These are phyloP conservation scores for Neoconidiobolus thromboides DNA, from an alignment of 371 early-diverging fungal genomes.

Conservation along the genomic window DNA sequence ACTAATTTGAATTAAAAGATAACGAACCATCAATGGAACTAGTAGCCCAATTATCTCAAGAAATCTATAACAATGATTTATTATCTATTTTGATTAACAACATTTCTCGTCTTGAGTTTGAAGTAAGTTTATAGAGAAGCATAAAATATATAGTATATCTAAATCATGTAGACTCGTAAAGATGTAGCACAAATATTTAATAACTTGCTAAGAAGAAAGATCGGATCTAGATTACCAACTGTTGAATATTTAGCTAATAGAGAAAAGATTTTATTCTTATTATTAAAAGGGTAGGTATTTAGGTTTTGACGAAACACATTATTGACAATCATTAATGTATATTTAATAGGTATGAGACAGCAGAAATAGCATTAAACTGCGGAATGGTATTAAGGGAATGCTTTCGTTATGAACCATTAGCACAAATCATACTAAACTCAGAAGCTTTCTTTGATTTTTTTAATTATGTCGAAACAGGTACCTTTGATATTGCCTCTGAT, in stretches of 20 bases:
- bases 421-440: slow-evolving; percentile 65
- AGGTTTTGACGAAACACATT: no score
- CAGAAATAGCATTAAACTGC: slow-evolving; percentile 88
- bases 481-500: slow-evolving; percentile 94
- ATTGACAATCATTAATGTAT: background rate
- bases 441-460: slow-evolving; percentile 80
- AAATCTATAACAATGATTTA: slow-evolving; percentile 77
- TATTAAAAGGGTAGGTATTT: slow-evolving; percentile 51
- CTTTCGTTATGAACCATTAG: slow-evolving; percentile 79
- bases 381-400: slow-evolving; percentile 94
- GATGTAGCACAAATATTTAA: slow-evolving; percentile 94
- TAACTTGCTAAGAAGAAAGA: slow-evolving; percentile 81
- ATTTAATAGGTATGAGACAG: slow-evolving; percentile 60
- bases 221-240: slow-evolving; percentile 86
- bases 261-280: slow-evolving; percentile 56
- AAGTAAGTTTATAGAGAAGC: slow-evolving; percentile 21
- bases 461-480: slow-evolving; percentile 82
- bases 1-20: slow-evolving; percentile 20
- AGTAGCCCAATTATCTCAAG: slow-evolving; percentile 85
- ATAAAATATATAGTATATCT: background rate
- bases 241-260: slow-evolving; percentile 79
- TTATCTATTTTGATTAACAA: slow-evolving; percentile 64
- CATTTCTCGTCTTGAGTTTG: slow-evolving; percentile 83
- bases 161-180: slow-evolving; percentile 61
- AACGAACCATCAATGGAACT: slow-evolving; percentile 77